Evolutionary conservation across 257 asterid species (phyloP).

Genomic region (Verbena officinalis): DNA sequence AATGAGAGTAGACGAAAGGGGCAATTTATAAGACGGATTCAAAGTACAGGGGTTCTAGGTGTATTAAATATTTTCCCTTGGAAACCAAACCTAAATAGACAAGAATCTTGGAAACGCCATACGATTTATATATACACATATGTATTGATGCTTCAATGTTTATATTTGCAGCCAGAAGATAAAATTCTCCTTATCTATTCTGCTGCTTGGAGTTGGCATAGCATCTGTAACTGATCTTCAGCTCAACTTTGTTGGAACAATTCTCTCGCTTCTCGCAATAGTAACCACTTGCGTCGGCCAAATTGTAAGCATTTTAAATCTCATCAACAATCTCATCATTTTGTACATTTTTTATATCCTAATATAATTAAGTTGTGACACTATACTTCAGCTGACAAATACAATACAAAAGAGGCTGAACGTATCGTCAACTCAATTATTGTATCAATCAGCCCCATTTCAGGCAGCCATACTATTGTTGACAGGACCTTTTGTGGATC

Average conservation of each 20-base stretch:
- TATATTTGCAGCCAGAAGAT: conserved; percentile 66
- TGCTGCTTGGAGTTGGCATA: conserved; percentile 80
- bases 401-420: conserved; percentile 86
- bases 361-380: neutral
- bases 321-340: too few species aligned
- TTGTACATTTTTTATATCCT: neutral
- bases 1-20: too few species aligned
- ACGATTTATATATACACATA: too few species aligned
- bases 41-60: too few species aligned
- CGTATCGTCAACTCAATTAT: conserved; percentile 78
- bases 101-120: too few species aligned
- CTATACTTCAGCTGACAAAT: conserved; percentile 69
- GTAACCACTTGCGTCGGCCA: conserved; percentile 89
- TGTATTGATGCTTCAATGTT: neutral
- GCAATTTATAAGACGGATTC: too few species aligned
- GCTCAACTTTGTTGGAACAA: conserved; percentile 83
- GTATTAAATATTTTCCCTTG: too few species aligned
- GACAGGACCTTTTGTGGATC: conserved; percentile 76
- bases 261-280: conserved; percentile 82
- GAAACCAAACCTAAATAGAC: too few species aligned
- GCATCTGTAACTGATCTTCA: conserved; percentile 93
- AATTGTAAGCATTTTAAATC: conserved; percentile 57
- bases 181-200: conserved; percentile 61
- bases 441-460: conserved; percentile 92
- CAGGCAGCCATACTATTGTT: conserved; percentile 82